These are phyloP conservation scores for Neobulgaria alba DNA, from an alignment of 2,329 filamentous ascomycete genomes.

Conservation along the genomic window DNA sequence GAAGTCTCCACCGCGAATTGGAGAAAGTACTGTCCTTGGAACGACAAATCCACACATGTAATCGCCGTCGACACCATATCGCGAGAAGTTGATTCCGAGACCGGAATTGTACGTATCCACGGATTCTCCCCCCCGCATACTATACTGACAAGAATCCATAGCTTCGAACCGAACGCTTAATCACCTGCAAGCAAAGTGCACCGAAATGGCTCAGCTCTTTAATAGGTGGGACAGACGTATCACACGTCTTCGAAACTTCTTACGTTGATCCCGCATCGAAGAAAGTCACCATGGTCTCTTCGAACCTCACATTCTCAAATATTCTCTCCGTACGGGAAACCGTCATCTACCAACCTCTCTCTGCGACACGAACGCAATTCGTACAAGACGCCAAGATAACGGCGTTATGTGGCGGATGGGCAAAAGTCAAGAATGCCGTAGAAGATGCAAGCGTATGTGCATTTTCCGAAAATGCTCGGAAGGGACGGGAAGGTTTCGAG, in stretches of 20 bases:
- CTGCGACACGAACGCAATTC: constrained; percentile 62
- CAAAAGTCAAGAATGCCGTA: constrained; percentile 92
- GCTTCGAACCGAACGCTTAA: constrained; percentile 63
- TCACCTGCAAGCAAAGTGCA: constrained; percentile 54
- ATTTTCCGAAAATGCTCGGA: constrained; percentile 85
- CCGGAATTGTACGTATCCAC: constrained; percentile 50
- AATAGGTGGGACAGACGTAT: constrained; percentile 71
- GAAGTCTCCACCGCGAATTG: constrained; percentile 97
- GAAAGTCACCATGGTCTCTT: constrained; percentile 93
- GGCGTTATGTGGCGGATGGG: constrained; percentile 91
- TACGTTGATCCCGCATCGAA: constrained; percentile 80
- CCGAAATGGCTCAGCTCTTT: constrained; percentile 75
- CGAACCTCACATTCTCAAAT: constrained; percentile 89
- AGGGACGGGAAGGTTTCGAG: constrained; percentile 92
- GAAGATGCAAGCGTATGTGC: constrained; percentile 84
- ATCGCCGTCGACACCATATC: constrained; percentile 89
- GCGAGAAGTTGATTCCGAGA: constrained; percentile 54
- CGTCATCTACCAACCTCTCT: constrained; percentile 66
- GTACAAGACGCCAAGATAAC: constrained; percentile 87
- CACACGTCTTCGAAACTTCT: constrained; percentile 87
- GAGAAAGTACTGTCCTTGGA: constrained; percentile 98
- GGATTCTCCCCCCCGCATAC: too few relatives aligned
- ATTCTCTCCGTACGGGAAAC: constrained; percentile 89
- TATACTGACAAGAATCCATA: constrained; percentile 31
- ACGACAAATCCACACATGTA: constrained; percentile 96